Evolutionary conservation across 2,329 filamentous ascomycete species (phyloP).

Genomic region (Trichoderma harzianum): DNA sequence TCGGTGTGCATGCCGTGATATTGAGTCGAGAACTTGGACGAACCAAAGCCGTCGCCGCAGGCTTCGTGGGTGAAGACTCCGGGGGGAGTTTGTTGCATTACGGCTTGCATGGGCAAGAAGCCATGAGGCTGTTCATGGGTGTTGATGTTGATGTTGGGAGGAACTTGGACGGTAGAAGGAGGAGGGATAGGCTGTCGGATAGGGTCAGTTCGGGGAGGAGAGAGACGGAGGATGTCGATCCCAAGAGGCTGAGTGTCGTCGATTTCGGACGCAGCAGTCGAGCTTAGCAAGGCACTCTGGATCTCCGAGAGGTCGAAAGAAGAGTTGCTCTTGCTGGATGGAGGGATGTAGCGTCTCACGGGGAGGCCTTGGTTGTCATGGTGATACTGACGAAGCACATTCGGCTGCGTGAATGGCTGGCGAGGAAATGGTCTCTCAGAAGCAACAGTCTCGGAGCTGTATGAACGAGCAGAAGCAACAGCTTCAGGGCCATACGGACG

Average conservation of each 20-base stretch:
- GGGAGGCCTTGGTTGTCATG: not conserved
- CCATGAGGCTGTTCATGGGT: not conserved
- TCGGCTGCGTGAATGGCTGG: not conserved
- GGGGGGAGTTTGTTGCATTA: conserved; percentile 20
- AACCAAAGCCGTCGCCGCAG: not conserved
- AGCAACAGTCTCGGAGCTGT: not conserved
- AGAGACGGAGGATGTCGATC: conserved; percentile 7
- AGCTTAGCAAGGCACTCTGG: not conserved
- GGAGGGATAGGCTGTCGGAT: not conserved
- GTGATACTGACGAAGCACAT: not conserved
- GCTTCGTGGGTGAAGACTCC: not conserved
- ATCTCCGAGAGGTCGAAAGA: not conserved
- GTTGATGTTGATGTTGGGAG: not conserved
- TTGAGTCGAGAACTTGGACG: conserved; percentile 31
- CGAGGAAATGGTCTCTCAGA: not conserved
- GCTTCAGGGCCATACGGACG: not conserved
- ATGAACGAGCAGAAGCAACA: not conserved
- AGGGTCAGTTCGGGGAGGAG: not conserved
- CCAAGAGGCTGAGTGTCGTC: conserved; percentile 3
- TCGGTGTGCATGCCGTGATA: conserved; percentile 37
- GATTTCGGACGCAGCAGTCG: not conserved
- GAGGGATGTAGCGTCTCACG: not conserved
- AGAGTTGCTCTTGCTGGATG: not conserved
- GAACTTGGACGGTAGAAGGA: not conserved
- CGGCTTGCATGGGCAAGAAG: conserved; percentile 26